phyloP scores from a whole-genome alignment of 2,329 filamentous ascomycete species.

The Cryphonectria japonica region DNA sequence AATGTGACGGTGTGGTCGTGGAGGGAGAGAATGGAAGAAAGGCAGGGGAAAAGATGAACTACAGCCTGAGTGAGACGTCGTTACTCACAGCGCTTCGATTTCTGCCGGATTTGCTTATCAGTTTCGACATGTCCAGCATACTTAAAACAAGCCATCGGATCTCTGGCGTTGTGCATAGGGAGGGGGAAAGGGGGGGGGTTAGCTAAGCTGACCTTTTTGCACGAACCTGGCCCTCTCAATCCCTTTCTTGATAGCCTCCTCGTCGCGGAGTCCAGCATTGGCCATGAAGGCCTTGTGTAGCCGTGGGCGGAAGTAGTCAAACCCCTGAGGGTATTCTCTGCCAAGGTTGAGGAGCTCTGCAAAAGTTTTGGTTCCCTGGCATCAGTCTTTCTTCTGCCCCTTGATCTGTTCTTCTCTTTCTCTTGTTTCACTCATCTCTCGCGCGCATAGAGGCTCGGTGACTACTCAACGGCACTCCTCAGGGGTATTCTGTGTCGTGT shows the following conservation, averaged over 20 bases:
- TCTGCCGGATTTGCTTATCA: constrained; percentile 54
- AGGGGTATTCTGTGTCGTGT: background rate
- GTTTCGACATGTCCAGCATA: background rate
- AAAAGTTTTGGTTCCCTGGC: background rate
- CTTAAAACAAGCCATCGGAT: background rate
- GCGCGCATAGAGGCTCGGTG: background rate
- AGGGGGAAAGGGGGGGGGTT: background rate
- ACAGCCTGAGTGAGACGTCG: background rate
- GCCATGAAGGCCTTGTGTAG: constrained; percentile 84
- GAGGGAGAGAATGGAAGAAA: background rate
- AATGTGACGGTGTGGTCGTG: background rate
- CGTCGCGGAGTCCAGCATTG: constrained; percentile 71
- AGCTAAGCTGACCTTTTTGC: constrained; percentile 71
- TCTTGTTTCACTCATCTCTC: background rate
- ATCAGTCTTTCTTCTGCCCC: background rate
- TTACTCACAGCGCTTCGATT: constrained; percentile 84
- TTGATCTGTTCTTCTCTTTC: background rate
- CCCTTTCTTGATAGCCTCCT: constrained; percentile 73
- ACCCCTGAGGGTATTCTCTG: constrained; percentile 84
- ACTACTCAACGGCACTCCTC: background rate
- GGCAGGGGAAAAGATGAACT: background rate
- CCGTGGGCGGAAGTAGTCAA: constrained; percentile 75
- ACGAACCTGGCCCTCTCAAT: constrained; percentile 84
- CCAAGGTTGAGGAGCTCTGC: constrained; percentile 84
- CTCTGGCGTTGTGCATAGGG: too few relatives aligned